Conservation (phyloP, 139 green algal species). For the Chloropicon primus region DNA sequence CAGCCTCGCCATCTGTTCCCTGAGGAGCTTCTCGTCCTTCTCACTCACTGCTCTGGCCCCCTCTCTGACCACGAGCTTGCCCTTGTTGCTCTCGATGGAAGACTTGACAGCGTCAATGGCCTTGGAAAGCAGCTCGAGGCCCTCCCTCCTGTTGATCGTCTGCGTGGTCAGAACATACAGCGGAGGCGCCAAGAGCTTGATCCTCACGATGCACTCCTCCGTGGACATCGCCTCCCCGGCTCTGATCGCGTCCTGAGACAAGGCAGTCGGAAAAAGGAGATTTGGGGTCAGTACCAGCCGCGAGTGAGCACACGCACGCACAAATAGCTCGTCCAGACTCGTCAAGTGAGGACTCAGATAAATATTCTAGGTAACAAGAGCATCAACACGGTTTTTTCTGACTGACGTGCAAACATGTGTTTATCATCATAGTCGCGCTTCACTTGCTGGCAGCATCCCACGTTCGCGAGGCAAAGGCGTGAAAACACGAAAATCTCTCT, state of each 20-base stretch:
- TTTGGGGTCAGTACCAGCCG: no score
- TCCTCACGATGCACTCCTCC: constrained; percentile 78
- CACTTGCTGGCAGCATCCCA: neutral
- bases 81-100: constrained; percentile 62
- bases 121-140: constrained; percentile 27
- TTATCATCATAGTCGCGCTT: neutral
- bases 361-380: neutral
- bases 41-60: constrained; percentile 81
- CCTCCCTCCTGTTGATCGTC: constrained; percentile 81
- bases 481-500: no score
- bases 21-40: constrained; percentile 75
- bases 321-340: no score
- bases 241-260: neutral
- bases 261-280: neutral
- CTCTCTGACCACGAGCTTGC: constrained; percentile 87
- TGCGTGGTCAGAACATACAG: constrained; percentile 95
- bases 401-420: neutral
- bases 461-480: no score
- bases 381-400: neutral
- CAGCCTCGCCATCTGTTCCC: constrained; percentile 72
- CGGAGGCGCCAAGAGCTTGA: constrained; percentile 94
- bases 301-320: no score
- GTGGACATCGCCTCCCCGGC: constrained; percentile 41
- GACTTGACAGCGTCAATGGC: constrained; percentile 57
- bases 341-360: neutral